Percentiles rank a stretch among this genome's conserved stretches.
Evolutionary conservation across 345 rosid species (phyloP).

Genomic region (Syzygium oleosum): DNA sequence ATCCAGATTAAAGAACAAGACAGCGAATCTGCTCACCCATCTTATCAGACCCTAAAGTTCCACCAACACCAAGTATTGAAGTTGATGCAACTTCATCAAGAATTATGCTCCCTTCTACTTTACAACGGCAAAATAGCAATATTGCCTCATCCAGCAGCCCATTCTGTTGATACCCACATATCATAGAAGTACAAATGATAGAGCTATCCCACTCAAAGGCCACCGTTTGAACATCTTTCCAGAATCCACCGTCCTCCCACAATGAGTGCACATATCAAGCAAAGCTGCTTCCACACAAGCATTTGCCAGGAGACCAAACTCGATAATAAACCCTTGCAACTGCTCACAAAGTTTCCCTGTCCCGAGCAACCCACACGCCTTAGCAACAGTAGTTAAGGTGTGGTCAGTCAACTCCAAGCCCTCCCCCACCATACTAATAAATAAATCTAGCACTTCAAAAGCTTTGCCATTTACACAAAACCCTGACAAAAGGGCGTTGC

Average conservation of each 20-base stretch:
- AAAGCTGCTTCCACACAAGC: constrained; percentile 51
- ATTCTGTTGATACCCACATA: constrained; percentile 62
- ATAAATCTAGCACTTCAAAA: constrained; percentile 31
- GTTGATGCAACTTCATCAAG: constrained; percentile 54
- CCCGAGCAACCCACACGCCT: constrained; percentile 53
- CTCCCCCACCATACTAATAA: constrained; percentile 37
- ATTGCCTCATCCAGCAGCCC: constrained; percentile 67
- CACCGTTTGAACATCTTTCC: constrained; percentile 44
- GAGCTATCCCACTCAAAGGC: constrained; percentile 38
- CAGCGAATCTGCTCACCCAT: no score
- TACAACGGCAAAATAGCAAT: constrained; percentile 30
- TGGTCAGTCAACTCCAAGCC: constrained; percentile 57
- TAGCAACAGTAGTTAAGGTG: constrained; percentile 47
- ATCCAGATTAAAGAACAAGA: no score
- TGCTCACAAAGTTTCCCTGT: constrained; percentile 42
- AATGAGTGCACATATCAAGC: constrained; percentile 71
- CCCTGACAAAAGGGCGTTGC: constrained; percentile 56
- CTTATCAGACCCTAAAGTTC: no score
- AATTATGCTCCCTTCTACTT: constrained; percentile 26
- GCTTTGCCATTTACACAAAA: constrained; percentile 53
- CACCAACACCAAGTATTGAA: constrained; percentile 18
- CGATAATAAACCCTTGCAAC: constrained; percentile 56
- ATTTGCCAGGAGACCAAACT: constrained; percentile 53
- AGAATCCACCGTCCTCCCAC: constrained; percentile 78
- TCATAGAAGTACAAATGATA: constrained; percentile 43